Percentiles rank a stretch among this genome's conserved stretches.
Evolutionary conservation across 225 moss, liverwort and hornwort species (phyloP).

Genomic region (Sphagnum tenellum): DNA sequence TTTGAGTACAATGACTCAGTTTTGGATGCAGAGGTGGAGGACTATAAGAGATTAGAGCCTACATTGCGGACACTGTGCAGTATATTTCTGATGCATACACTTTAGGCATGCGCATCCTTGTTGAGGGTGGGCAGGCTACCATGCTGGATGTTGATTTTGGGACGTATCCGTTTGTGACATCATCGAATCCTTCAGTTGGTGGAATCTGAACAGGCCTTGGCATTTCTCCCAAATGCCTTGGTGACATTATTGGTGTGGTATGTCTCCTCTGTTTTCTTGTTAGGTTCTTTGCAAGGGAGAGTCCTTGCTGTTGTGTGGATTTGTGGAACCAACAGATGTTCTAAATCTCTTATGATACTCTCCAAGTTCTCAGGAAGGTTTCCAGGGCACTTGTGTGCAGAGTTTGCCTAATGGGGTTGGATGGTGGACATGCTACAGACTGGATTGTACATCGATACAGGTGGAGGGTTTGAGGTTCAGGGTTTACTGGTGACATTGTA

Average conservation of each 20-base stretch:
- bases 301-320: too few relatives aligned
- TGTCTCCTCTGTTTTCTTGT: constrained; percentile 5
- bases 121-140: constrained; percentile 96
- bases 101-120: constrained; percentile 77
- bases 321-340: too few relatives aligned
- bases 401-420: too few relatives aligned
- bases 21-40: constrained; percentile 74
- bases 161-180: constrained; percentile 98
- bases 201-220: constrained; percentile 97
- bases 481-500: too few relatives aligned
- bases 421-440: too few relatives aligned
- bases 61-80: constrained; percentile 77
- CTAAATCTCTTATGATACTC: neutral
- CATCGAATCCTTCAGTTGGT: constrained; percentile 89
- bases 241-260: constrained; percentile 94
- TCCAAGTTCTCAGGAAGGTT: too few relatives aligned
- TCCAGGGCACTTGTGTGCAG: too few relatives aligned
- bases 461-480: too few relatives aligned
- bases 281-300: neutral
- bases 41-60: constrained; percentile 63
- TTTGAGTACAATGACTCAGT: constrained; percentile 50
- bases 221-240: constrained; percentile 85
- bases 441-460: too few relatives aligned
- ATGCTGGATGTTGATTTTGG: constrained; percentile 99
- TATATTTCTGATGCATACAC: constrained; percentile 61